Evolutionary conservation across 202 grass and related monocot species (phyloP).

Genomic region (Saccharum hybrid): DNA sequence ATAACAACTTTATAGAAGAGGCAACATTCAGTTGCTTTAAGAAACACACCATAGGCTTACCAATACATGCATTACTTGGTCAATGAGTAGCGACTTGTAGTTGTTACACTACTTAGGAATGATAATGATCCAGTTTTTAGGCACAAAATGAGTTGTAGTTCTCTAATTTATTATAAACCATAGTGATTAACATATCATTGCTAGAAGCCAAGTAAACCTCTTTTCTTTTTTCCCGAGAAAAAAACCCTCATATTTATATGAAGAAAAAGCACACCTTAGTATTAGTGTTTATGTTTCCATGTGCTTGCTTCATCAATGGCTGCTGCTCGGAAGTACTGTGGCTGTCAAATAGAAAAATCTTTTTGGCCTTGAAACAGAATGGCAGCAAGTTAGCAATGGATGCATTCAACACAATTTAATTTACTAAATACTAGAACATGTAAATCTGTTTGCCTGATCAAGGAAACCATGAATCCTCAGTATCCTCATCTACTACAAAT

Average conservation of each 20-base stretch:
- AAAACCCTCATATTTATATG: background rate
- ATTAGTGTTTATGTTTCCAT: conserved; percentile 9
- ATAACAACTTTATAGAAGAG: conserved; percentile 6
- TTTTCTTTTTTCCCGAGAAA: background rate
- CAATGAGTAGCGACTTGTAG: background rate
- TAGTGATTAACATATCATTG: conserved; percentile 11
- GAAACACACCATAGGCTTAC: conserved; percentile 12
- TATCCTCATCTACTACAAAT: background rate
- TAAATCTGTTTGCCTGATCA: background rate
- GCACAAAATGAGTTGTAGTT: conserved; percentile 17
- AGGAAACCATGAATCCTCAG: background rate
- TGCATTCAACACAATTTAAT: conserved; percentile 23
- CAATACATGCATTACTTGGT: conserved; percentile 4
- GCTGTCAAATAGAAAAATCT: conserved; percentile 27
- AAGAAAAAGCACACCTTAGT: conserved; percentile 28
- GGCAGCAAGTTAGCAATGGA: conserved; percentile 25
- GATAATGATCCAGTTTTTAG: background rate
- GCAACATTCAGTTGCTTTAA: conserved; percentile 23
- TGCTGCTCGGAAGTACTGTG: conserved; percentile 24
- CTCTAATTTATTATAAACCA: background rate
- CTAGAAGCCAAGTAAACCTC: background rate
- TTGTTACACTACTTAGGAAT: background rate
- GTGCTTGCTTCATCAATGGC: conserved; percentile 22
- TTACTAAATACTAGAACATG: conserved; percentile 19
- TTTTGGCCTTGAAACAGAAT: conserved; percentile 31